Evolutionary conservation across 441 rosid genomes (phyloP), one percentile per base, ranked within the genome.

Genomic region (Flueggea neowawraea): DNA sequence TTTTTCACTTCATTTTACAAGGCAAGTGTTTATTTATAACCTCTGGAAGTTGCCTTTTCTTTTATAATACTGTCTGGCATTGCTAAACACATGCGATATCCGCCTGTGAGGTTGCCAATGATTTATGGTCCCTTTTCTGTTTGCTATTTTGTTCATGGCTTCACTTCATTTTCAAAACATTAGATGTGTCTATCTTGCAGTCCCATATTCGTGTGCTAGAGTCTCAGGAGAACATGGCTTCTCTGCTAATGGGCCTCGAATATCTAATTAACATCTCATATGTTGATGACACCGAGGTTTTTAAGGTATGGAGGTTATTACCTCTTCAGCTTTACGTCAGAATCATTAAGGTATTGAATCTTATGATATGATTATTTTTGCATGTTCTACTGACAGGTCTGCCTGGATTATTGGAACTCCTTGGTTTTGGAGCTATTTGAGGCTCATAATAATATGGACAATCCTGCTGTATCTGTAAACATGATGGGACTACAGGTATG

Each of bases 231-330:
- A 76, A 77, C 77, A 73, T 87, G 11, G 52, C 87, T 77, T 75
- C 82, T 22, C 74, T 93, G 73, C 80, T 90, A 52, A 43, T 75
- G 76, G 99, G 98, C 74, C 97, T 93, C 53, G 98, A 93, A 57
- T 96, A 96, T 81, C 84, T 96, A 52, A 86, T 91, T 63, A 87
- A 74, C 67, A 89, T 93, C 55, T 96, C 98, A 51, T 96, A 91
- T 75, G 98, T 91, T 52, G 98, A 96, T 78, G 99, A 96, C 80
- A 96, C 98, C 6, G 98, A 96, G 73, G 99, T 96, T 65, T 96
- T 96, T 67, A 96, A 96, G 99, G 99, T 95, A 65, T 55, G 28
- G 28, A 50, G 4, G 39, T 8, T 14, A 44, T 15, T 45, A 16
- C 56, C 39, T 6, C 8, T 6, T 11, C 2, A 43, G 10, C 45